A percentile compares a stretch with the other conserved stretches of the same genome.
phyloP scores from a whole-genome alignment of 345 rosid genomes.

The Heritiera fomes region DNA sequence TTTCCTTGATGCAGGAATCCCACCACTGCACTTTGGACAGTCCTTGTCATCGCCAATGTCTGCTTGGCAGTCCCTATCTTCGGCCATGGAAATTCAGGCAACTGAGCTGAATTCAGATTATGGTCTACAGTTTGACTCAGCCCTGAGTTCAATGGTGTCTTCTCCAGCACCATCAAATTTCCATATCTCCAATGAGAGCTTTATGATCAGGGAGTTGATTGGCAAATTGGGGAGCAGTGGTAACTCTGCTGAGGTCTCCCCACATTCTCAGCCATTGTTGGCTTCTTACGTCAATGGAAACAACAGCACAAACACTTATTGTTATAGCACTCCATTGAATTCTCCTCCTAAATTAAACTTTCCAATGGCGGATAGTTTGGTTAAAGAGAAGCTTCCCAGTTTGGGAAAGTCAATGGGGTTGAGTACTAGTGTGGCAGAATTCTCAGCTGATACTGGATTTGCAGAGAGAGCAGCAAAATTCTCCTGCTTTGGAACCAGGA shows the following conservation, averaged over 20 bases:
- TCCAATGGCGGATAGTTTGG: conserved; percentile 23
- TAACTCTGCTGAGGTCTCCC: conserved; percentile 41
- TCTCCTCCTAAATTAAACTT: conserved; percentile 46
- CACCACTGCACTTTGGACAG: conserved; percentile 2
- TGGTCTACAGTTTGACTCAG: conserved; percentile 52
- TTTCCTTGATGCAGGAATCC: conserved; percentile 39
- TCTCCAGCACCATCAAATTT: conserved; percentile 65
- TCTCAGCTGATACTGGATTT: conserved; percentile 72
- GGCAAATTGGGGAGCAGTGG: conserved; percentile 62
- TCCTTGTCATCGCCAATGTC: conserved; percentile 25
- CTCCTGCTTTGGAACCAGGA: conserved; percentile 68
- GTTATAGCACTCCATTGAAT: conserved; percentile 43
- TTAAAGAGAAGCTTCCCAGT: conserved; percentile 29
- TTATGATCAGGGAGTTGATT: conserved; percentile 58
- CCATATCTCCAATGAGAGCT: conserved; percentile 50
- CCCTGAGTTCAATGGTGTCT: conserved; percentile 73
- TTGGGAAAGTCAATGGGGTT: conserved; percentile 39
- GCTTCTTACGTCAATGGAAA: conserved; percentile 24
- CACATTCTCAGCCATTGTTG: conserved; percentile 33
- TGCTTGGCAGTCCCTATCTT: conserved; percentile 31
- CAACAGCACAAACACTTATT: conserved; percentile 46
- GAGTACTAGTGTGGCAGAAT: conserved; percentile 47
- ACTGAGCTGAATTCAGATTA: conserved; percentile 23
- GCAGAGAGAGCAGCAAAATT: conserved; percentile 74
- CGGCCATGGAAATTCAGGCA: conserved; percentile 34